These are phyloP conservation scores for Porodaedalea pini DNA, from an alignment of 1,284 basidiomycete genomes.

Conservation along the genomic window DNA sequence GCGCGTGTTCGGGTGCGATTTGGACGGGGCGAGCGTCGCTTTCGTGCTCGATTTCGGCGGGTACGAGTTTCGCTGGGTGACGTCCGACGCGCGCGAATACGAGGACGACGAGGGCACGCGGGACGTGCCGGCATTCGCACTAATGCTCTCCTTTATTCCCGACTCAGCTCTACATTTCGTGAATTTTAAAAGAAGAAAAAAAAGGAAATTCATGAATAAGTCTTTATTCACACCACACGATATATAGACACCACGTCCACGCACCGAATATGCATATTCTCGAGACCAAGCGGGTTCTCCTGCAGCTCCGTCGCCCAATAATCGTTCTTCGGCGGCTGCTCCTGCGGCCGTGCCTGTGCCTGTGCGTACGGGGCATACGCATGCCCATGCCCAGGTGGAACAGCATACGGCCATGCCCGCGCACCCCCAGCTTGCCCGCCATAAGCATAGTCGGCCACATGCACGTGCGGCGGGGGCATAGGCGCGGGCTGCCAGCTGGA, in stretches of 20 bases:
- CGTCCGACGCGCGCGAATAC: not conserved
- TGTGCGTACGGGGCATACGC: not conserved
- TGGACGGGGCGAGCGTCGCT: too few relatives aligned
- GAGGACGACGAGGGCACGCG: too few relatives aligned
- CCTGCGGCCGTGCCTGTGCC: not conserved
- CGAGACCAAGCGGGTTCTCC: conserved; percentile 61
- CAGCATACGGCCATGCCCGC: not conserved
- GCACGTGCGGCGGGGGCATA: not conserved
- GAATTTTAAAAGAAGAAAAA: too few relatives aligned
- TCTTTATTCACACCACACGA: too few relatives aligned
- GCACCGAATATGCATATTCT: conserved; percentile 63
- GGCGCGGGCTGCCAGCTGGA: not conserved
- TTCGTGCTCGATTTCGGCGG: not conserved
- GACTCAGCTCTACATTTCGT: too few relatives aligned
- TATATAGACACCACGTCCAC: conserved; percentile 33
- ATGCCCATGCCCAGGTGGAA: not conserved
- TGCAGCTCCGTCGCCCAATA: conserved; percentile 31
- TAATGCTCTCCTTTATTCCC: too few relatives aligned
- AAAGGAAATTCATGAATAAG: too few relatives aligned
- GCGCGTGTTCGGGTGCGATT: too few relatives aligned
- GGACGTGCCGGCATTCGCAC: too few relatives aligned
- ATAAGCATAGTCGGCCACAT: too few relatives aligned
- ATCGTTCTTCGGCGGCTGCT: not conserved
- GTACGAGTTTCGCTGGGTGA: not conserved
- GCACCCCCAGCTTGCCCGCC: not conserved